Evolutionary conservation across 345 rosid species (phyloP).

Genomic region (Eutrema yunnanense): DNA sequence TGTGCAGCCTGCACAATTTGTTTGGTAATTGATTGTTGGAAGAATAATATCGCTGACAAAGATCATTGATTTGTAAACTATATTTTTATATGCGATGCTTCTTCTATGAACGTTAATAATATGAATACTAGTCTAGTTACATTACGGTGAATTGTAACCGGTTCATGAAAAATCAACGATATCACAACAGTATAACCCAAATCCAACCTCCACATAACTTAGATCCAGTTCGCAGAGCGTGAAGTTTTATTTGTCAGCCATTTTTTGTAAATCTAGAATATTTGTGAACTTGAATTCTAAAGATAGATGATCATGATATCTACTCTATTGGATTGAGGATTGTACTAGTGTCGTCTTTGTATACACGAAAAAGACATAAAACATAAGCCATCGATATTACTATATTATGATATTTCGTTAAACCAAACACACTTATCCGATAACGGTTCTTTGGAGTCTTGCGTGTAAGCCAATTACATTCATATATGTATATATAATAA

Average conservation of each 20-base stretch:
- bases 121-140: neutral
- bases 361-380: neutral
- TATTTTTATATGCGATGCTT: neutral
- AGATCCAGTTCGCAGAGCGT: too few species aligned
- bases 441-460: neutral
- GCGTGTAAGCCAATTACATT: neutral
- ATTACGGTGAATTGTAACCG: neutral
- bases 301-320: neutral
- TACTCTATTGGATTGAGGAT: neutral
- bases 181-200: neutral
- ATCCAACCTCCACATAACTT: neutral
- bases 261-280: too few species aligned
- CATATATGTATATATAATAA: neutral
- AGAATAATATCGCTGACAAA: neutral
- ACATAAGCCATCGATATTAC: neutral
- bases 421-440: conserved; percentile 2
- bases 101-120: neutral
- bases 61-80: neutral
- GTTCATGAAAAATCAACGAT: neutral
- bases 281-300: neutral
- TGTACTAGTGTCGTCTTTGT: neutral
- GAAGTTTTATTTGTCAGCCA: neutral
- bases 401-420: neutral
- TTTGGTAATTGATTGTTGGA: conserved; percentile 2
- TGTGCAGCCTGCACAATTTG: neutral